Evolutionary conservation across 75 land plant genomes (phyloP).

Genomic region (Adiantum capillusveneris): DNA sequence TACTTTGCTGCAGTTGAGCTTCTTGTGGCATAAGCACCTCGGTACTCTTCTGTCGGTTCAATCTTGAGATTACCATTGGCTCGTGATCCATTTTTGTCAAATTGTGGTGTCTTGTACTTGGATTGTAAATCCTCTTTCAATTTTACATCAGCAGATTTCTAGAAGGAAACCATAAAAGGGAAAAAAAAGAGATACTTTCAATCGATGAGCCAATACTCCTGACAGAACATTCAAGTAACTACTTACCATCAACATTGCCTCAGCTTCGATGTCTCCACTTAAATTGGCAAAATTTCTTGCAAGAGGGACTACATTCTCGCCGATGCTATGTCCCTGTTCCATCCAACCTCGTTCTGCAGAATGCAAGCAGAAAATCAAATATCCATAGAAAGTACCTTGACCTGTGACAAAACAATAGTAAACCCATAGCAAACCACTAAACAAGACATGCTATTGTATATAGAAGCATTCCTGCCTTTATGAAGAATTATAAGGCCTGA

Average conservation of each 20-base stretch:
- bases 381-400: background rate
- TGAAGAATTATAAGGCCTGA: slow-evolving; percentile 94
- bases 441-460: too few species aligned
- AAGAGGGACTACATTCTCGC: slow-evolving; percentile 88
- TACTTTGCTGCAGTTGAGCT: slow-evolving; percentile 65
- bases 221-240: slow-evolving; percentile 6
- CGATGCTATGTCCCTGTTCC: slow-evolving; percentile 72
- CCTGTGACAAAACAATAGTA: too few species aligned
- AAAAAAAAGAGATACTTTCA: too few species aligned
- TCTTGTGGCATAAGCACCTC: slow-evolving; percentile 31
- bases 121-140: slow-evolving; percentile 17
- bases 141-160: slow-evolving; percentile 17
- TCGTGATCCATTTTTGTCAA: slow-evolving; percentile 5
- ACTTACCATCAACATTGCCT: slow-evolving; percentile 31
- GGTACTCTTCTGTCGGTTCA: slow-evolving; percentile 23
- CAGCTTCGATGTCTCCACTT: slow-evolving; percentile 57
- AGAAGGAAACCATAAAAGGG: too few species aligned
- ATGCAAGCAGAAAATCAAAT: background rate
- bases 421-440: too few species aligned
- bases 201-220: too few species aligned
- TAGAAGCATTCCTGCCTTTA: slow-evolving; percentile 44
- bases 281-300: slow-evolving; percentile 80
- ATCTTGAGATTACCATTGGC: slow-evolving; percentile 26
- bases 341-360: slow-evolving; percentile 82
- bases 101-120: background rate